A percentile compares a stretch with the other conserved stretches of the same genome.
These are phyloP conservation scores for Eucalyptus microcorys DNA, from an alignment of 345 rosid genomes.

Conservation along the genomic window DNA sequence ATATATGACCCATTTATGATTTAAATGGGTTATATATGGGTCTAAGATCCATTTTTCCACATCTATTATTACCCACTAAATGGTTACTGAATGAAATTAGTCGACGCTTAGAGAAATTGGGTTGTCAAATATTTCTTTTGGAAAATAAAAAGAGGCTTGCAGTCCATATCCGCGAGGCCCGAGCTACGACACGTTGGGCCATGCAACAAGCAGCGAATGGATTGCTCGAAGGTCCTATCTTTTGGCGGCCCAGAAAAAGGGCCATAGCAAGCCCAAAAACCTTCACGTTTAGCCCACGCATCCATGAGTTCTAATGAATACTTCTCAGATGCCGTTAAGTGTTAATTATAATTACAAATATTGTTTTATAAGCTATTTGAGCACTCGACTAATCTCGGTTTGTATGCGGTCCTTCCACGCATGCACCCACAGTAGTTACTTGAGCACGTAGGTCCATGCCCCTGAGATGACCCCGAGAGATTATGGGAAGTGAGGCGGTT, in stretches of 20 bases:
- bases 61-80: not conserved
- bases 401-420: not conserved
- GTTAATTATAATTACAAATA: accelerated
- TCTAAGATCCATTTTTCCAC: too few relatives aligned
- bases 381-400: not conserved
- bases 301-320: not conserved
- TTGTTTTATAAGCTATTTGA: not conserved
- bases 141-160: not conserved
- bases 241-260: not conserved
- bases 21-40: too few relatives aligned
- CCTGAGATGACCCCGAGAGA: not conserved
- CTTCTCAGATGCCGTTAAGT: not conserved
- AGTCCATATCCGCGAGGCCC: not conserved
- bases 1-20: too few relatives aligned
- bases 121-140: not conserved
- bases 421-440: not conserved
- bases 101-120: not conserved
- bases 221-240: not conserved
- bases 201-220: not conserved
- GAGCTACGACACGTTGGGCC: not conserved
- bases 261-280: not conserved
- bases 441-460: not conserved
- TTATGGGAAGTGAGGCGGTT: not conserved
- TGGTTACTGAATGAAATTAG: not conserved
- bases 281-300: not conserved